These are phyloP conservation scores for Saxophila tyrrhenica DNA, from an alignment of 495 filamentous ascomycete species.

Conservation along the genomic window DNA sequence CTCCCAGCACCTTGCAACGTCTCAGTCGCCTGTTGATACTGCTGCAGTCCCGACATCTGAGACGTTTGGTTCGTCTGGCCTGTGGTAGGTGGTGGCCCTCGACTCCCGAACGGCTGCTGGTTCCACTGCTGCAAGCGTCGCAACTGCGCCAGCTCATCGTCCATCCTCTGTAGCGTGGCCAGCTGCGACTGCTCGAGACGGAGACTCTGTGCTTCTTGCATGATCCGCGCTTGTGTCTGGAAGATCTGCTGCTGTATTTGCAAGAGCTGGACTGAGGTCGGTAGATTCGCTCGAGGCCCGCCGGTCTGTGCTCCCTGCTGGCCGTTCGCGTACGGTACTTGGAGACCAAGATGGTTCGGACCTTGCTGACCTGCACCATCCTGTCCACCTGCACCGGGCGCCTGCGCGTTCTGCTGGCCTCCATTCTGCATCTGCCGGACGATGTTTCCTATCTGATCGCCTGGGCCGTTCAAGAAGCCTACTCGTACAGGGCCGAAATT, in stretches of 20 bases:
- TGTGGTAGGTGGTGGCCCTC: not conserved
- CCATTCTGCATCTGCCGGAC: slow-evolving; percentile 14
- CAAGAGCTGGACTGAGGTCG: slow-evolving; percentile 45
- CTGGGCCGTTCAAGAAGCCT: slow-evolving; percentile 25
- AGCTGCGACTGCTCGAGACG: slow-evolving; percentile 46
- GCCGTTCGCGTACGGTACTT: slow-evolving; percentile 8
- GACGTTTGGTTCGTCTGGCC: no score
- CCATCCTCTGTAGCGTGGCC: slow-evolving; percentile 42
- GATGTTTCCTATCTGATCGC: slow-evolving; percentile 14
- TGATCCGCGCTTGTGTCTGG: slow-evolving; percentile 53
- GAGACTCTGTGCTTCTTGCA: slow-evolving; percentile 49
- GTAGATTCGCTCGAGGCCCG: slow-evolving; percentile 2
- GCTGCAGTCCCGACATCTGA: not conserved
- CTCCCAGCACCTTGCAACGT: slow-evolving; percentile 5
- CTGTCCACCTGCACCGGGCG: not conserved
- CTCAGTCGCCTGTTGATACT: not conserved
- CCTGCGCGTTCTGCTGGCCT: not conserved
- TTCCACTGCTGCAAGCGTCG: slow-evolving; percentile 23
- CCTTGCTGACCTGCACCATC: slow-evolving; percentile 5
- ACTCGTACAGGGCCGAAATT: slow-evolving; percentile 51
- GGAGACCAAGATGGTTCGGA: slow-evolving; percentile 19
- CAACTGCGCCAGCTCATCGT: slow-evolving; percentile 53
- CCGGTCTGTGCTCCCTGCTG: not conserved
- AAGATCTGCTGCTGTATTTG: slow-evolving; percentile 55
- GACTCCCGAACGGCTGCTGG: not conserved